Percentiles rank a stretch among this genome's conserved stretches.
phyloP scores from a whole-genome alignment of 23 red algal genomes.

The Rhodosorus marinus region DNA sequence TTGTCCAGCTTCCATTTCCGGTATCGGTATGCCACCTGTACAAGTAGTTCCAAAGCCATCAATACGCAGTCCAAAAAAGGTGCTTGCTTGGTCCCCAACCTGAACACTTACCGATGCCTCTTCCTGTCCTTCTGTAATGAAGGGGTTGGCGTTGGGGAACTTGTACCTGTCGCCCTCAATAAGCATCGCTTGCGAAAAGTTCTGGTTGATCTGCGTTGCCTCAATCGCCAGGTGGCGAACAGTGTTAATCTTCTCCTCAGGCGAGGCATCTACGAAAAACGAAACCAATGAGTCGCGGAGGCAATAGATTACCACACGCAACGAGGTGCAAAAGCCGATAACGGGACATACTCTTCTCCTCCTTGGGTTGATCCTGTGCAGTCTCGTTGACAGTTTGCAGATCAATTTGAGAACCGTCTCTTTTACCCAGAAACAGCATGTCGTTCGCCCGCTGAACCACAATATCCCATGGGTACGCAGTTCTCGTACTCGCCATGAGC shows the following conservation, averaged over 20 bases:
- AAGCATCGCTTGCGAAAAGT: slow-evolving; percentile 82
- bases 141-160: slow-evolving; percentile 14
- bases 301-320: background rate
- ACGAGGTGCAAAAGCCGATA: too few relatives aligned
- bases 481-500: slow-evolving; percentile 58
- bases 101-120: slow-evolving; percentile 39
- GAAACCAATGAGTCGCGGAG: background rate
- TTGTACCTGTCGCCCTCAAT: slow-evolving; percentile 8
- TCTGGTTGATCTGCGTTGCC: slow-evolving; percentile 73
- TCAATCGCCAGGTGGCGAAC: slow-evolving; percentile 54
- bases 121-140: slow-evolving; percentile 1
- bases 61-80: too few relatives aligned
- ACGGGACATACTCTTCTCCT: slow-evolving; percentile 45
- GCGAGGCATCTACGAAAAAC: background rate
- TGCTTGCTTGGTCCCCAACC: slow-evolving; percentile 4
- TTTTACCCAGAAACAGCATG: slow-evolving; percentile 80
- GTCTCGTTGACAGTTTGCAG: slow-evolving; percentile 78
- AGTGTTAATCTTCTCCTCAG: slow-evolving; percentile 53
- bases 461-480: slow-evolving; percentile 75
- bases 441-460: slow-evolving; percentile 80
- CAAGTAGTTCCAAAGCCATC: too few relatives aligned
- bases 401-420: slow-evolving; percentile 68
- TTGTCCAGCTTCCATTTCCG: slow-evolving; percentile 65
- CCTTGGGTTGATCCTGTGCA: slow-evolving; percentile 55
- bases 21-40: slow-evolving; percentile 60